Evolutionary conservation across 2,329 filamentous ascomycete genomes (phyloP).

Genomic region (Aschersonia sp.): DNA sequence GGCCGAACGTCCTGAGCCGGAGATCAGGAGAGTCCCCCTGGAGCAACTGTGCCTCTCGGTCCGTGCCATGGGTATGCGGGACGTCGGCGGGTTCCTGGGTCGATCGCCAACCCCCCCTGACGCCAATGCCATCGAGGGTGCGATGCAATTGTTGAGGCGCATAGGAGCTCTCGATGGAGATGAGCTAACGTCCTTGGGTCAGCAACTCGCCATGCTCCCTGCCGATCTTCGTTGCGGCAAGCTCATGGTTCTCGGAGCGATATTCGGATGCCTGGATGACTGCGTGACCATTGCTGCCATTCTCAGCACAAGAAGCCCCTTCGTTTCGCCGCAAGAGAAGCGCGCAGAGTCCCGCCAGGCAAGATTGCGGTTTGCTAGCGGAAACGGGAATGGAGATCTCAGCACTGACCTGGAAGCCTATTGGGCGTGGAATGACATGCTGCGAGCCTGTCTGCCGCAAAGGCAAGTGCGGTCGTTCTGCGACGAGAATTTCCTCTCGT

Average conservation of each 20-base stretch:
- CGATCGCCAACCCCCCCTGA: slow-evolving; percentile 84
- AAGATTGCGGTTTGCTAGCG: slow-evolving; percentile 56
- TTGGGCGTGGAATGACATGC: slow-evolving; percentile 64
- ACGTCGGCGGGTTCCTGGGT: slow-evolving; percentile 69
- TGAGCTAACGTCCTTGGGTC: slow-evolving; percentile 78
- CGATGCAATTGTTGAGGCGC: slow-evolving; percentile 60
- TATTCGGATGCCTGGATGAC: slow-evolving; percentile 84
- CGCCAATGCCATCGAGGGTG: slow-evolving; percentile 71
- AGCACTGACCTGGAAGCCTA: slow-evolving; percentile 78
- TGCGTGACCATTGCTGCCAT: slow-evolving; percentile 83
- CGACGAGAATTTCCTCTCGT: slow-evolving; percentile 70
- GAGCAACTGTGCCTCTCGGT: slow-evolving; percentile 93
- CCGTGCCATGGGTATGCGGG: slow-evolving; percentile 80
- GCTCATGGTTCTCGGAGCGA: slow-evolving; percentile 86
- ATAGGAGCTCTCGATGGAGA: slow-evolving; percentile 84
- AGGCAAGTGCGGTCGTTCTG: slow-evolving; percentile 64
- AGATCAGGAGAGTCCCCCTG: slow-evolving; percentile 82
- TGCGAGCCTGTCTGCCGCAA: slow-evolving; percentile 40
- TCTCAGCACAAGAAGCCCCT: slow-evolving; percentile 78
- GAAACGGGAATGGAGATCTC: slow-evolving; percentile 70
- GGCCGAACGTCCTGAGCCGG: slow-evolving; percentile 78
- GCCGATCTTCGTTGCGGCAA: slow-evolving; percentile 88
- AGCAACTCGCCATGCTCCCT: slow-evolving; percentile 89
- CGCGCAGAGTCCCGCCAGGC: slow-evolving; percentile 71
- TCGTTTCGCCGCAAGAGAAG: slow-evolving; percentile 69